Base-by-base conservation (phyloP, 768 basidiomycete species). In the Erythrobasidium yunnanense region DNA sequence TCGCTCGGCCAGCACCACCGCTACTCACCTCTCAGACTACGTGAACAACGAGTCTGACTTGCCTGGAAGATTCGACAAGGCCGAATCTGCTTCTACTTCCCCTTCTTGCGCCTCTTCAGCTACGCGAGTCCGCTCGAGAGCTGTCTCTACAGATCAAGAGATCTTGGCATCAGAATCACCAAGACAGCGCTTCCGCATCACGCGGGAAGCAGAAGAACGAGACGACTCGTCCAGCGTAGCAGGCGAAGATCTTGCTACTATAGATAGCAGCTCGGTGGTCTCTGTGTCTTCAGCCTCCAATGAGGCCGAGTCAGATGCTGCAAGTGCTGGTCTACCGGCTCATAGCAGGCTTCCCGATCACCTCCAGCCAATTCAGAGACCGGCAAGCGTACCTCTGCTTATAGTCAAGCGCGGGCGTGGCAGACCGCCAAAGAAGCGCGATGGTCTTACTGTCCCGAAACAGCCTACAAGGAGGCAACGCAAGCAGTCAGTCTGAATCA, bases 161-260 rank as follows among this genome's bases (percentile, higher is more conserved):
- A 47, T 63, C 42, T n/a, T 23, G 23, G 60, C 60, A 18, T 29
- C 47, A n/a, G 60, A 63, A 38, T 50, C 46, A 3, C 60, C 60
- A 11, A 23, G 60, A 18, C 60, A 63, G 27, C 7, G 60, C 46
- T 63, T 63, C 49, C 42, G 60, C 18, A 27, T 63, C 42, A 29
- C 60, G 20, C 32, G 42, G n/a, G 60, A 63, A 27, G 25, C 47
- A 4, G 27, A 22, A n/a, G 58, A 11, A 25, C 11, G 22, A 30
- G 47, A 63, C 7, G 38, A 51, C 49, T n/a, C 56, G 25, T 46
- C 47, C 11, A 63, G 47, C 30, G 20, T 22, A 33, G 60, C 45
- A n/a, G 60, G 47, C 42, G 60, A 63, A 33, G 47, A 51, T 11
- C 23, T 51, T 15, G 49, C 25, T 32, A 32, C 27, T n/a, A 25